These are phyloP conservation scores for Tubosaeta sp. DNA, from an alignment of 768 basidiomycete genomes.

Conservation along the genomic window DNA sequence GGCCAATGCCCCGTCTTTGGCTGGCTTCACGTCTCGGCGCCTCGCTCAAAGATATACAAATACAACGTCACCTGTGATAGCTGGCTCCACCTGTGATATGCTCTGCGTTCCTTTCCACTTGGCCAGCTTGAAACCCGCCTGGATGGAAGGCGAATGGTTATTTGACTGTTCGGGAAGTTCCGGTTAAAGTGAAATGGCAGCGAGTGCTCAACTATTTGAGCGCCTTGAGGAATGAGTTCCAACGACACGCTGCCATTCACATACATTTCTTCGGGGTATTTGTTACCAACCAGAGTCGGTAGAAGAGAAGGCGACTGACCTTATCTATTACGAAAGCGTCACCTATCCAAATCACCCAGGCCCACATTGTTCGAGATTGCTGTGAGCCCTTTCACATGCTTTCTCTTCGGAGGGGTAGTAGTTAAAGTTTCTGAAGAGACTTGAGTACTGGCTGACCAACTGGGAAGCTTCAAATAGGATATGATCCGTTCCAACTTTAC, in stretches of 20 bases:
- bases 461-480: too few species aligned
- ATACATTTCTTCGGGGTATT: conserved; percentile 40
- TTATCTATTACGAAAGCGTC: not conserved
- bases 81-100: too few species aligned
- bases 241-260: conserved; percentile 75
- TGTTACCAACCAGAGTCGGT: conserved; percentile 46
- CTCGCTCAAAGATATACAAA: too few species aligned
- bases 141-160: conserved; percentile 65
- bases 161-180: conserved; percentile 73
- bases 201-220: conserved; percentile 86
- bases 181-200: conserved; percentile 85
- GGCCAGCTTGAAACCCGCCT: conserved; percentile 63
- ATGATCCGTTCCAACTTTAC: too few species aligned
- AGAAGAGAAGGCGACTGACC: too few species aligned
- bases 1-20: too few species aligned
- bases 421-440: conserved; percentile 65
- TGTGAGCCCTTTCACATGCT: conserved; percentile 61
- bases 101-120: too few species aligned
- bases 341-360: conserved; percentile 60
- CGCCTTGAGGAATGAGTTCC: conserved; percentile 88
- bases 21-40: too few species aligned
- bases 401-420: conserved; percentile 54
- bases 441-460: conserved; percentile 1
- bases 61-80: conserved; percentile 46
- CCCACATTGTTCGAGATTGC: conserved; percentile 87